These are phyloP conservation scores for Uronychia binucleata DNA, from an alignment of 73 alveolate species.

Conservation along the genomic window DNA sequence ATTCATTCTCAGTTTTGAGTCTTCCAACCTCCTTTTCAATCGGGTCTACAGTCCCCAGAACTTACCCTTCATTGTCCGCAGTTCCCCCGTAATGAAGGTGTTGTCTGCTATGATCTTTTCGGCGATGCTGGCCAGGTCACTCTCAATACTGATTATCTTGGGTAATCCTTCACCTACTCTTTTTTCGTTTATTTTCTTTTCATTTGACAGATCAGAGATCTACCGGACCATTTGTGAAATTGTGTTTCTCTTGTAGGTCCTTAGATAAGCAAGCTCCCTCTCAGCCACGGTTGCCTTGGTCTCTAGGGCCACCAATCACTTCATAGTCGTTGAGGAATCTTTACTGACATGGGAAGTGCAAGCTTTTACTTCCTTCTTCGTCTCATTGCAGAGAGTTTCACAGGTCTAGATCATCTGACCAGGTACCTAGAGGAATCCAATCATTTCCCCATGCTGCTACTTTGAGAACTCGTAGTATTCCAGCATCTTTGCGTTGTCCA, in stretches of 20 bases:
- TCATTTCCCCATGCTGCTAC: neutral
- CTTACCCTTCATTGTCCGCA: neutral
- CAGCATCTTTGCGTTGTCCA: neutral
- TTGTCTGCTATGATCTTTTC: neutral
- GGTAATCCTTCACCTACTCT: neutral
- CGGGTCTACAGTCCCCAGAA: neutral
- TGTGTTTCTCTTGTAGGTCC: neutral
- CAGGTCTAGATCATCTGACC: neutral
- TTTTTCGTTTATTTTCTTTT: neutral
- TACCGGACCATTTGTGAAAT: neutral
- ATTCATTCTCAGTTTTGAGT: neutral
- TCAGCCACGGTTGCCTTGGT: neutral
- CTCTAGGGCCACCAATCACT: neutral
- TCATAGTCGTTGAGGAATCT: neutral
- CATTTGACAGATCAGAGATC: neutral
- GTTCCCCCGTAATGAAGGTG: neutral
- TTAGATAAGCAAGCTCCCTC: neutral
- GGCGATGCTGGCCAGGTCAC: neutral
- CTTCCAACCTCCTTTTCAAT: neutral
- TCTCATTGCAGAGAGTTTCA: neutral
- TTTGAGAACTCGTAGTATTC: neutral
- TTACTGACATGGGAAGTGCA: neutral
- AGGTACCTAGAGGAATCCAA: neutral
- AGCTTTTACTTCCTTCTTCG: neutral
- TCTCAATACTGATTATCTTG: neutral